Conservation (phyloP, 1,284 basidiomycete species). For the Apiotrichum akiyoshidainum region DNA sequence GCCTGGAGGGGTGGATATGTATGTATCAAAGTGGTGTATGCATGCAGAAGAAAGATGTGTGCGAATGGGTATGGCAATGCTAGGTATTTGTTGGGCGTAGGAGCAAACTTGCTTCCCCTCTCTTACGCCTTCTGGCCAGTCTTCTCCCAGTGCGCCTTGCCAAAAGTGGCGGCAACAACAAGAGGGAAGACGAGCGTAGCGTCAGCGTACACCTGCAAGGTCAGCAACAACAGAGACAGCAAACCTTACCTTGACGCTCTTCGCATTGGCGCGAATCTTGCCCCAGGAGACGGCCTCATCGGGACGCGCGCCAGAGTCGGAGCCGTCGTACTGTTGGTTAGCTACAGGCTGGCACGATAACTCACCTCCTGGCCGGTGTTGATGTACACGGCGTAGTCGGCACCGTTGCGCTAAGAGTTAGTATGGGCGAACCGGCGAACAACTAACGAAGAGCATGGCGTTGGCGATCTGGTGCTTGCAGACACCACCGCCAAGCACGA, state of each 20-base stretch:
- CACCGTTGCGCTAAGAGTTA: constrained; percentile 68
- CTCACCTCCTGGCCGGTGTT: constrained; percentile 88
- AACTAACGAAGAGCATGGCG: constrained; percentile 90
- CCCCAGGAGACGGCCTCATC: constrained; percentile 99
- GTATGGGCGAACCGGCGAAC: not conserved
- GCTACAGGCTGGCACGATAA: not conserved
- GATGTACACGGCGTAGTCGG: constrained; percentile 96
- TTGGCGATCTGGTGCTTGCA: constrained; percentile 99
- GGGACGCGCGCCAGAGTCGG: constrained; percentile 92
- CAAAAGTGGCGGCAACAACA: constrained; percentile 82
- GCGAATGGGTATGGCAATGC: not conserved
- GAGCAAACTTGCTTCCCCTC: not conserved
- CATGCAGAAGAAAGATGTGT: not conserved
- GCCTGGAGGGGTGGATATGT: not conserved
- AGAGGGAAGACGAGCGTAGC: constrained; percentile 88
- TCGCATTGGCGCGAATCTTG: constrained; percentile 86
- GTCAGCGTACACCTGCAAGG: constrained; percentile 55
- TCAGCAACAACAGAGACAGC: not conserved
- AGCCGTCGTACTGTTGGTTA: constrained; percentile 73
- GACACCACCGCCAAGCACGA: constrained; percentile 94
- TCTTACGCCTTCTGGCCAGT: constrained; percentile 13
- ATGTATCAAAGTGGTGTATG: not conserved
- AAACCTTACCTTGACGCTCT: constrained; percentile 76
- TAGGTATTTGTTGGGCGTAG: not conserved
- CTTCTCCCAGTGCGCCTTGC: constrained; percentile 56